Percentiles rank a stretch among this genome's conserved stretches.
phyloP scores from a whole-genome alignment of 805 yeast genomes.

The Kodamaea sagamina region DNA sequence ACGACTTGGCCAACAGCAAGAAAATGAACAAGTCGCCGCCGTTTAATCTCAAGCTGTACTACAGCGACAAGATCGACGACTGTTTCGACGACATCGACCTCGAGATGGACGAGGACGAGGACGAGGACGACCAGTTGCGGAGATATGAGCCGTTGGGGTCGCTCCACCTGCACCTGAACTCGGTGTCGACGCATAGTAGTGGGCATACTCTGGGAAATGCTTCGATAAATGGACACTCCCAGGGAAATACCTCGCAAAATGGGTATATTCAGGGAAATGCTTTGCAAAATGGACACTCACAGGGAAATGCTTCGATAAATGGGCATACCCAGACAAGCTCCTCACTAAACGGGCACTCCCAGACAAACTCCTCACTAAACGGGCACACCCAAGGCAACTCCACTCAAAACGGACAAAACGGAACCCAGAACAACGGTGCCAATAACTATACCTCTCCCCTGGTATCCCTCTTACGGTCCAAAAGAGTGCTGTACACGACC shows the following conservation, averaged over 20 bases:
- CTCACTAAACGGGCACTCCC: no score
- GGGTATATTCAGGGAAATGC: no score
- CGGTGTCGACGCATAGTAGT: background rate
- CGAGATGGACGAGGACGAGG: slow-evolving; percentile 13
- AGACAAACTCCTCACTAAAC: no score
- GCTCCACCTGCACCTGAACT: background rate
- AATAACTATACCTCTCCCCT: slow-evolving; percentile 1
- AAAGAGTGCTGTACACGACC: slow-evolving; percentile 3
- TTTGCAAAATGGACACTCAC: no score
- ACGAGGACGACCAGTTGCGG: slow-evolving; percentile 11
- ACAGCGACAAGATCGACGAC: slow-evolving; percentile 24
- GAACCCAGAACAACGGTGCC: background rate
- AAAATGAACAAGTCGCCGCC: slow-evolving; percentile 44
- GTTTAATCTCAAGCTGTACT: slow-evolving; percentile 35
- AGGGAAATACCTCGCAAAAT: no score
- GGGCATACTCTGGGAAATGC: no score
- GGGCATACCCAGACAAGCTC: no score
- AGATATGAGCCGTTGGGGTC: slow-evolving; percentile 5
- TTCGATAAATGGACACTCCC: no score
- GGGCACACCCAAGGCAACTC: no score
- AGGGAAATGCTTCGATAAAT: no score
- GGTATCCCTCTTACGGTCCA: slow-evolving; percentile 3
- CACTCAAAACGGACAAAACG: no score
- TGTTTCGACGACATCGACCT: slow-evolving; percentile 20
- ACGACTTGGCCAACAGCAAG: slow-evolving; percentile 22